Conservation (phyloP, 2,329 filamentous ascomycete species). For the Cytospora schulzeri region DNA sequence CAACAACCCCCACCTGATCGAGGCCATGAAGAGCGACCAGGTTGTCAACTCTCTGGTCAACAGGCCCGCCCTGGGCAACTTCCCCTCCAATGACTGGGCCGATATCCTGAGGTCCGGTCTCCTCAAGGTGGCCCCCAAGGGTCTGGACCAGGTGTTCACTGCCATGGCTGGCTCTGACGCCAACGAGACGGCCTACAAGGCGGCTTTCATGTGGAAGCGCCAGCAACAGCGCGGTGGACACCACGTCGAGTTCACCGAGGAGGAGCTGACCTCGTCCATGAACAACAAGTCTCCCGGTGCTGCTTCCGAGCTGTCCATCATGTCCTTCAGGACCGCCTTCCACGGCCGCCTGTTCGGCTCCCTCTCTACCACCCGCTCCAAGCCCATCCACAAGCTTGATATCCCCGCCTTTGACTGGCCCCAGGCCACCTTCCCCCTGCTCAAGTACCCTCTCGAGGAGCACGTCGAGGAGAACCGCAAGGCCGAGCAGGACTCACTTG, state of each 20-base stretch:
- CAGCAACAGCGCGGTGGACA: constrained; percentile 79
- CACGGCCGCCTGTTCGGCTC: constrained; percentile 88
- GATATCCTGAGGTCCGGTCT: constrained; percentile 77
- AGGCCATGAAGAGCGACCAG: constrained; percentile 72
- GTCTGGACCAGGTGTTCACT: constrained; percentile 87
- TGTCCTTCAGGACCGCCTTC: constrained; percentile 87
- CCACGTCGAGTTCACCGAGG: constrained; percentile 74
- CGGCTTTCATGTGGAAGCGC: constrained; percentile 89
- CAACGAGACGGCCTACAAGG: constrained; percentile 94
- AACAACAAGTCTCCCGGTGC: constrained; percentile 77
- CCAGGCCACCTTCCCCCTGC: constrained; percentile 79
- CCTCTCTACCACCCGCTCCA: constrained; percentile 86
- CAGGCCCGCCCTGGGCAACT: constrained; percentile 86
- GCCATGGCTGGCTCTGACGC: constrained; percentile 87
- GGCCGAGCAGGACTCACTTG: constrained; percentile 78
- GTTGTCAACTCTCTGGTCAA: constrained; percentile 85
- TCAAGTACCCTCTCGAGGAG: constrained; percentile 85
- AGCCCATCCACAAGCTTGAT: constrained; percentile 92
- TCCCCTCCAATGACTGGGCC: constrained; percentile 84
- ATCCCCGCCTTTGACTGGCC: constrained; percentile 96
- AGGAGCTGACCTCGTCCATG: constrained; percentile 77
- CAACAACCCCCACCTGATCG: constrained; percentile 78
- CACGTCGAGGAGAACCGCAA: constrained; percentile 78
- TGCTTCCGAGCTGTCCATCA: constrained; percentile 72
- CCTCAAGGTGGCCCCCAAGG: constrained; percentile 79